phyloP scores from a whole-genome alignment of 768 basidiomycete species.

The Rhizopogon salebrosus region DNA sequence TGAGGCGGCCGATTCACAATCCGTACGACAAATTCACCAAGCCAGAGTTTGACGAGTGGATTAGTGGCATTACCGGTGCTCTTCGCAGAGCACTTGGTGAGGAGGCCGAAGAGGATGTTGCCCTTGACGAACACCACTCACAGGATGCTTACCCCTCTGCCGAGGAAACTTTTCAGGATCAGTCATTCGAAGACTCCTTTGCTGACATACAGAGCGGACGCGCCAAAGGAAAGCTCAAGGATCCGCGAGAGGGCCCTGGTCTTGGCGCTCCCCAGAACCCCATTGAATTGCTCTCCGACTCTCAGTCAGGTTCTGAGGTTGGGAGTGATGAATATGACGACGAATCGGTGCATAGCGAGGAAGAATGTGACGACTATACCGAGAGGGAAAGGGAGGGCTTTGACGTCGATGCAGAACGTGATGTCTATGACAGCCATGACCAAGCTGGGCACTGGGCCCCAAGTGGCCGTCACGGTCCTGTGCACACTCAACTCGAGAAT shows the following conservation, averaged over 20 bases:
- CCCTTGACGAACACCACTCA: constrained; percentile 2
- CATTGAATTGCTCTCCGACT: constrained; percentile 40
- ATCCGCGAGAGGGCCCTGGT: constrained; percentile 56
- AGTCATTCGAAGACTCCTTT: constrained; percentile 47
- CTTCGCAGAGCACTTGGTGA: constrained; percentile 55
- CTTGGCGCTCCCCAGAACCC: constrained; percentile 39
- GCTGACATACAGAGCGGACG: constrained; percentile 47
- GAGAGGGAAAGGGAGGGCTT: constrained; percentile 20
- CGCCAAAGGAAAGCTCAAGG: constrained; percentile 56
- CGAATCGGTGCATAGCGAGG: constrained; percentile 4
- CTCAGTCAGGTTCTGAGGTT: constrained; percentile 27
- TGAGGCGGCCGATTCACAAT: constrained; percentile 54
- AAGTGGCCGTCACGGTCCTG: constrained; percentile 1
- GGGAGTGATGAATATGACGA: constrained; percentile 8
- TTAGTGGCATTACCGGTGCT: constrained; percentile 54
- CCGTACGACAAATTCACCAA: constrained; percentile 72
- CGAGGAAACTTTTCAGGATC: constrained; percentile 17
- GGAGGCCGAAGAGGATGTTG: constrained; percentile 20
- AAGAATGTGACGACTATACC: constrained; percentile 16
- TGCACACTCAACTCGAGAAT: constrained; percentile 9
- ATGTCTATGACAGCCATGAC: constrained; percentile 5
- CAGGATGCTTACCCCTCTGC: constrained; percentile 18
- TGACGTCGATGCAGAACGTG: constrained; percentile 12
- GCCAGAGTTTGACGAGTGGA: constrained; percentile 67
- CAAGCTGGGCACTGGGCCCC: not conserved